phyloP scores from a whole-genome alignment of 163 green algal genomes.

The Botryococcus braunii region DNA sequence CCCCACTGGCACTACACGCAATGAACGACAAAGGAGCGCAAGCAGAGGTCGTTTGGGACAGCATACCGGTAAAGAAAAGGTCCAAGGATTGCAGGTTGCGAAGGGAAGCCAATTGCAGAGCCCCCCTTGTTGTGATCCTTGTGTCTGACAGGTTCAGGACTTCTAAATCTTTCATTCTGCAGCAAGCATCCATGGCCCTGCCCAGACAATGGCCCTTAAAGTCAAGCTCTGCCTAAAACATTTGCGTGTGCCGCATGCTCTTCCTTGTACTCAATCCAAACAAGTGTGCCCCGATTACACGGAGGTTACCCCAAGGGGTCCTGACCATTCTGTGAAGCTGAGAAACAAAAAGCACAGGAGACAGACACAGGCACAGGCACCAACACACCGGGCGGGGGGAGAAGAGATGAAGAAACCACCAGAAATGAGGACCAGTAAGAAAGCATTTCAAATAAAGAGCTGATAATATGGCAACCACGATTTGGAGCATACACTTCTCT shows the following conservation, averaged over 20 bases:
- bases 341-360: neutral
- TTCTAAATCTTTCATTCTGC: slow-evolving; percentile 20
- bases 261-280: neutral
- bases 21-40: neutral
- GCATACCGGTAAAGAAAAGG: slow-evolving; percentile 37
- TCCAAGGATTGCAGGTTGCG: slow-evolving; percentile 33
- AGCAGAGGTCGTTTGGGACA: neutral
- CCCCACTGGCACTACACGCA: neutral
- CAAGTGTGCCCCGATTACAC: neutral
- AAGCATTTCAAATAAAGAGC: no score
- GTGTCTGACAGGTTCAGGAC: slow-evolving; percentile 48
- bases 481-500: no score
- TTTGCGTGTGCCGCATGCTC: neutral
- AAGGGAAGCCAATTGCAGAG: slow-evolving; percentile 25
- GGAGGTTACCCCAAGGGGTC: neutral
- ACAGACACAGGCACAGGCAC: neutral
- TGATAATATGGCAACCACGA: no score
- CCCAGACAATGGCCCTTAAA: neutral
- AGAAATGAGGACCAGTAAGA: no score
- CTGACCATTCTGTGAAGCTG: neutral
- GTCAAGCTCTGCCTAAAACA: neutral
- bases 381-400: no score
- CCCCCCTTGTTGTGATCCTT: slow-evolving; percentile 19
- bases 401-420: no score
- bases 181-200: slow-evolving; percentile 8